These are phyloP conservation scores for Myriosclerotinia scirpicola DNA, from an alignment of 2,329 filamentous ascomycete genomes.

Conservation along the genomic window DNA sequence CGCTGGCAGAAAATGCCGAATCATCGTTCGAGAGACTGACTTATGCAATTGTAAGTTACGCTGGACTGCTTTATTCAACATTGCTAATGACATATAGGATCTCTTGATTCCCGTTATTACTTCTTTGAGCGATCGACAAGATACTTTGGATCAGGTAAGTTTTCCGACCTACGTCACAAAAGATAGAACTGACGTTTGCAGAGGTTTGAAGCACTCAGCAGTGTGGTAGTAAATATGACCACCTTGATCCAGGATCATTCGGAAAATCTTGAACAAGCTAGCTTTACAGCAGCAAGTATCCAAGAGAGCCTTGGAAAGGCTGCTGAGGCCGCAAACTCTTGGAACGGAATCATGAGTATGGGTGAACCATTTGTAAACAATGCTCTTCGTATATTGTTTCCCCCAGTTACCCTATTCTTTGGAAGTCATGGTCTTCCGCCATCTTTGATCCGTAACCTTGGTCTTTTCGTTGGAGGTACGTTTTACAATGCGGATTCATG, in stretches of 20 bases:
- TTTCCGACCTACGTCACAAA: not conserved
- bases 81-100: slow-evolving; percentile 25
- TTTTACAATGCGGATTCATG: not conserved
- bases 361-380: slow-evolving; percentile 28
- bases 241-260: slow-evolving; percentile 33
- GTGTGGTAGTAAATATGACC: slow-evolving; percentile 33
- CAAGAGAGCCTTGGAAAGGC: slow-evolving; percentile 34
- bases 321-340: slow-evolving; percentile 29
- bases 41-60: slow-evolving; percentile 30
- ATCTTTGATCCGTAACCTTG: slow-evolving; percentile 32
- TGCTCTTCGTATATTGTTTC: slow-evolving; percentile 28
- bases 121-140: slow-evolving; percentile 31
- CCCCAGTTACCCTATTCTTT: slow-evolving; percentile 28
- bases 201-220: slow-evolving; percentile 31
- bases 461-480: slow-evolving; percentile 31
- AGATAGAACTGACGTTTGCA: slow-evolving; percentile 19
- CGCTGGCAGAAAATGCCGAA: slow-evolving; percentile 32
- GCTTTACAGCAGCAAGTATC: slow-evolving; percentile 30
- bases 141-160: slow-evolving; percentile 33
- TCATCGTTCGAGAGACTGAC: slow-evolving; percentile 28
- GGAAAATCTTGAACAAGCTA: slow-evolving; percentile 34
- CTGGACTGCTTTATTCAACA: slow-evolving; percentile 8
- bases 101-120: slow-evolving; percentile 31
- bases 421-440: slow-evolving; percentile 35
- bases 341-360: slow-evolving; percentile 26